Percentiles rank a stretch among this genome's conserved stretches.
Evolutionary conservation across 2,329 filamentous ascomycete species (phyloP).

Genomic region (Alternaria arbusti): DNA sequence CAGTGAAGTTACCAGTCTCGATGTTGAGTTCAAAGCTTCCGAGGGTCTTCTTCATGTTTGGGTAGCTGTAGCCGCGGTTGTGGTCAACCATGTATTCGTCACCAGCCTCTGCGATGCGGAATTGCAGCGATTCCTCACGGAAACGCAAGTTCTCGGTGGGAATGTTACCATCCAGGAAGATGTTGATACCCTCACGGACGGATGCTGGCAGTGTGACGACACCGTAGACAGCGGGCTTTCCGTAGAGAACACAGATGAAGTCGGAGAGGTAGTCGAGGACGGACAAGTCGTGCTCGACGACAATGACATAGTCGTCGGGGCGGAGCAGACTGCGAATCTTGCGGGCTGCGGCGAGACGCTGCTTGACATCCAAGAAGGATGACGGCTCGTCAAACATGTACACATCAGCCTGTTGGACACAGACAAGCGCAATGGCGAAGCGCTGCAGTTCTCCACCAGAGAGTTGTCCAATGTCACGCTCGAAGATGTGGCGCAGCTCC

Average conservation of each 20-base stretch:
- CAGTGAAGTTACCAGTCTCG: conserved; percentile 86
- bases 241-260: conserved; percentile 97
- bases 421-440: conserved; percentile 95
- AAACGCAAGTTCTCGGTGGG: conserved; percentile 98
- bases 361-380: conserved; percentile 99
- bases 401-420: conserved; percentile 88
- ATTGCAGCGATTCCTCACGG: conserved; percentile 94
- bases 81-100: conserved; percentile 90
- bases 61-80: conserved; percentile 84
- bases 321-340: conserved; percentile 91
- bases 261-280: conserved; percentile 98
- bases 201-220: conserved; percentile 95
- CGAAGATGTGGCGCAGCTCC: conserved; percentile 86
- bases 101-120: conserved; percentile 87
- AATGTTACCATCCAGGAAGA: conserved; percentile 97
- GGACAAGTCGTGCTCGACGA: conserved; percentile 98
- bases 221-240: conserved; percentile 93
- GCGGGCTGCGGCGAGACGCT: conserved; percentile 88
- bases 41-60: conserved; percentile 89
- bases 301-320: conserved; percentile 93
- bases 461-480: conserved; percentile 86
- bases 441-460: conserved; percentile 98
- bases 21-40: conserved; percentile 86
- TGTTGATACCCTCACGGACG: conserved; percentile 98
- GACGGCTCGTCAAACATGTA: conserved; percentile 99